These are phyloP conservation scores for Scleromitrula shiraiana DNA, from an alignment of 2,329 filamentous ascomycete genomes.

Conservation along the genomic window DNA sequence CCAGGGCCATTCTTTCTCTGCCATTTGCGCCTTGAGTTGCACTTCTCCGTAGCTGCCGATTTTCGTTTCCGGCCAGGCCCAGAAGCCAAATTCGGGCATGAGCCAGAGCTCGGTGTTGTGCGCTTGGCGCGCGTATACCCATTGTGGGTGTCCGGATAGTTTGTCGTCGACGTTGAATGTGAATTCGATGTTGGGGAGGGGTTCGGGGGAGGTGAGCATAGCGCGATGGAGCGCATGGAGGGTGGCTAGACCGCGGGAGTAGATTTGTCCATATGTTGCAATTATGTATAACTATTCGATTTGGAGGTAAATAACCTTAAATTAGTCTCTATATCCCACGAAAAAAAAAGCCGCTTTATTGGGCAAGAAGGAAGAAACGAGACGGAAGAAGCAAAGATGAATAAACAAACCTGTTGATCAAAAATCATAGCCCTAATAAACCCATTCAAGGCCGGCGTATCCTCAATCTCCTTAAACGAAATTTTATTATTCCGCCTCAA, in stretches of 20 bases:
- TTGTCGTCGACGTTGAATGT: constrained; percentile 43
- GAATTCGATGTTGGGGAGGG: constrained; percentile 42
- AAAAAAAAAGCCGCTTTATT: no score
- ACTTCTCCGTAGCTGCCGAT: constrained; percentile 37
- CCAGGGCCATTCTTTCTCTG: constrained; percentile 30
- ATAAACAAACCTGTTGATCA: constrained; percentile 8
- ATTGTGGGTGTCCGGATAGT: constrained; percentile 21
- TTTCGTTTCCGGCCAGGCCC: constrained; percentile 43
- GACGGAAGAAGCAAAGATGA: no score
- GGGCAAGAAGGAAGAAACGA: constrained; percentile 14
- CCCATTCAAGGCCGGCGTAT: constrained; percentile 2
- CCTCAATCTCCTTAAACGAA: constrained; percentile 4
- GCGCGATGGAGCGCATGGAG: constrained; percentile 46
- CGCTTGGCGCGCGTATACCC: constrained; percentile 4
- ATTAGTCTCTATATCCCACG: no score
- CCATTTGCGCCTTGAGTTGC: constrained; percentile 27
- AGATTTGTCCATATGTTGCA: constrained; percentile 2
- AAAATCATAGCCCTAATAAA: constrained; percentile 8
- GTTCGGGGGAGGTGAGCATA: constrained; percentile 39
- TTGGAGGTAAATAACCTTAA: no score
- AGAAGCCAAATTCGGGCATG: constrained; percentile 48
- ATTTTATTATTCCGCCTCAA: constrained; percentile 1
- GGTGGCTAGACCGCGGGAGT: constrained; percentile 32
- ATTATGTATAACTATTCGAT: constrained; percentile 2
- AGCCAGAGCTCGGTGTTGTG: constrained; percentile 31